phyloP scores from a whole-genome alignment of 441 rosid species.

The Daphne laureola region DNA sequence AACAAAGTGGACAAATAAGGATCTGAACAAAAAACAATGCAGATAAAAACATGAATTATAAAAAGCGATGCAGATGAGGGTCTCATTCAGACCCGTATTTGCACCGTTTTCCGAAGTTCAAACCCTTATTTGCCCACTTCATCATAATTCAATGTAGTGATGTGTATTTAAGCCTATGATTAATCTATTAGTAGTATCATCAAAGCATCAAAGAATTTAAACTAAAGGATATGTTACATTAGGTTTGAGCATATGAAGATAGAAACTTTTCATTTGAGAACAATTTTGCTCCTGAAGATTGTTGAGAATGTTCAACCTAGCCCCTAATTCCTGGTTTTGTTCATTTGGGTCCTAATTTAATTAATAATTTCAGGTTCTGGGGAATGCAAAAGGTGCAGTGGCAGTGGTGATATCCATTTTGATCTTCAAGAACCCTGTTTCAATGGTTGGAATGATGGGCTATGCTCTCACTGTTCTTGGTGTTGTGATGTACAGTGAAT shows the following conservation, averaged over 20 bases:
- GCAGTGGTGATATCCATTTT: slow-evolving; percentile 41
- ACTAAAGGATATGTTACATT: neutral
- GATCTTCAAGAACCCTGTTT: slow-evolving; percentile 38
- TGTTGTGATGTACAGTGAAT: slow-evolving; percentile 35
- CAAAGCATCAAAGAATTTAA: neutral
- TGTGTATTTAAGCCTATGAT: too few relatives aligned
- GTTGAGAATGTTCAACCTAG: too few relatives aligned
- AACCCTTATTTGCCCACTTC: too few relatives aligned
- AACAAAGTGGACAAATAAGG: too few relatives aligned
- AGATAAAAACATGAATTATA: too few relatives aligned
- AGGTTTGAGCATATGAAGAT: neutral
- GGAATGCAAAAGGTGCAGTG: slow-evolving; percentile 42
- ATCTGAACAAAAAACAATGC: too few relatives aligned
- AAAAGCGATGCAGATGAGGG: too few relatives aligned
- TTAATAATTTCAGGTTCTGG: slow-evolving; percentile 25
- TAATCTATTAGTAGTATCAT: neutral
- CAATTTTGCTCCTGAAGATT: neutral
- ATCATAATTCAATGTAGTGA: too few relatives aligned
- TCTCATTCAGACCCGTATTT: too few relatives aligned
- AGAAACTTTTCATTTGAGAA: neutral
- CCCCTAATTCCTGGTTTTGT: too few relatives aligned
- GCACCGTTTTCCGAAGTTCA: too few relatives aligned
- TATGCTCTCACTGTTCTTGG: slow-evolving; percentile 34
- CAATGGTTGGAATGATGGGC: slow-evolving; percentile 37
- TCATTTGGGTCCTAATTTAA: neutral